phyloP scores from a whole-genome alignment of 192 early-diverging fungal genomes.

The Phlyctochytrium arcticum region DNA sequence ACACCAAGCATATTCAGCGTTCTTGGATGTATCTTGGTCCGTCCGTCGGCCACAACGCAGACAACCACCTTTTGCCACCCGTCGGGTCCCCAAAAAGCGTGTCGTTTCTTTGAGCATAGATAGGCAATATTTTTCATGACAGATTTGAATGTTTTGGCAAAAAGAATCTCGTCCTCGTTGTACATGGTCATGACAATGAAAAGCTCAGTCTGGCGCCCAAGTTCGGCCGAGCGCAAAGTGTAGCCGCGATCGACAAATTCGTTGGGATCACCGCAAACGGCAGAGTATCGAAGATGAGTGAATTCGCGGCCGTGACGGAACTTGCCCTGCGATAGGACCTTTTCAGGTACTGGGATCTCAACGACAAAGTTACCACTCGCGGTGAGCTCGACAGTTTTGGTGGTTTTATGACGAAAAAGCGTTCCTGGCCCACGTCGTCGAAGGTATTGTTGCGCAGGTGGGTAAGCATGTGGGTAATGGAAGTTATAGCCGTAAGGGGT shows the following conservation, averaged over 20 bases:
- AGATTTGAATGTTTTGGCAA: conserved; percentile 79
- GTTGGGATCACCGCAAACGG: conserved; percentile 80
- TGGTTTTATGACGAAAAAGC: conserved; percentile 46
- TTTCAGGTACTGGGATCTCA: conserved; percentile 47
- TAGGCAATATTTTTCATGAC: conserved; percentile 87
- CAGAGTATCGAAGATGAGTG: conserved; percentile 60
- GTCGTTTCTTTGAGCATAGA: conserved; percentile 69
- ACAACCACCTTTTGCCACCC: conserved; percentile 52
- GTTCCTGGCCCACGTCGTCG: conserved; percentile 11
- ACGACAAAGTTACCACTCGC: conserved; percentile 40
- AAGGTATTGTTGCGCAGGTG: not conserved
- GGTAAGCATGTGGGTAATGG: conserved; percentile 6
- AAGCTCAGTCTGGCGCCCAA: conserved; percentile 76
- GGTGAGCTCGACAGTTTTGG: conserved; percentile 43
- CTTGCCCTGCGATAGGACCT: conserved; percentile 29
- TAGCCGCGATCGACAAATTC: conserved; percentile 64
- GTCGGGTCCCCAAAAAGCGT: conserved; percentile 54
- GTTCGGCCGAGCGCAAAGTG: conserved; percentile 46
- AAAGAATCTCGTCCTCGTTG: conserved; percentile 80
- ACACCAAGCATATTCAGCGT: conserved; percentile 66
- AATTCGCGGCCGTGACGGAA: conserved; percentile 29
- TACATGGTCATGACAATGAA: conserved; percentile 88
- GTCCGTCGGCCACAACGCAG: conserved; percentile 45
- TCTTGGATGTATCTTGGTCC: conserved; percentile 57
- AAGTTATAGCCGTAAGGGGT: conserved; percentile 19